Evolutionary conservation across 805 yeast genomes (phyloP).

Genomic region (Candida koratica): DNA sequence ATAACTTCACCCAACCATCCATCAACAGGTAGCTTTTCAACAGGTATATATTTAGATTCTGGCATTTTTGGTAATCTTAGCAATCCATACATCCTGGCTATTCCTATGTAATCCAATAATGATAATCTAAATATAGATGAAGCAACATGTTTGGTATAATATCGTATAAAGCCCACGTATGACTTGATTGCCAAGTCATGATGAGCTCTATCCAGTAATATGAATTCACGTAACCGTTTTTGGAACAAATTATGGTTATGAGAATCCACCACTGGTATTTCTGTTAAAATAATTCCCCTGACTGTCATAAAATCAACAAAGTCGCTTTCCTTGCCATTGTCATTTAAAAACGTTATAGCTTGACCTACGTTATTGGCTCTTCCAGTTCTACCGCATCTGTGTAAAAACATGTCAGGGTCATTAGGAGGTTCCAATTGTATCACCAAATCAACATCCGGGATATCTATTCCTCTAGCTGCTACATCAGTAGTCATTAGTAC

Average conservation of each 20-base stretch:
- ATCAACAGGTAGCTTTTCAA: conserved; percentile 53
- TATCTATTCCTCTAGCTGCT: conserved; percentile 96
- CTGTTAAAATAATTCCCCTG: conserved; percentile 50
- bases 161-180: conserved; percentile 77
- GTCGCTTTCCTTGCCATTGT: conserved; percentile 67
- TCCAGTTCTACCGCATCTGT: conserved; percentile 94
- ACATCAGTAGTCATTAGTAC: conserved; percentile 91
- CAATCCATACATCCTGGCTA: conserved; percentile 76
- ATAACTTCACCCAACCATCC: conserved; percentile 71
- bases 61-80: conserved; percentile 93
- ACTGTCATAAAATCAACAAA: conserved; percentile 78
- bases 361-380: conserved; percentile 82
- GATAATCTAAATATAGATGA: conserved; percentile 78
- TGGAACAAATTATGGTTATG: conserved; percentile 27
- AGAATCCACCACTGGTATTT: conserved; percentile 25
- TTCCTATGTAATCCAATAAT: conserved; percentile 63
- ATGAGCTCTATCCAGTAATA: conserved; percentile 68
- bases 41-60: conserved; percentile 55
- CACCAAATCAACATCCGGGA: conserved; percentile 91
- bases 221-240: conserved; percentile 43
- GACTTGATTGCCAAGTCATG: conserved; percentile 79
- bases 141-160: conserved; percentile 85
- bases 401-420: conserved; percentile 86
- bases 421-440: conserved; percentile 94
- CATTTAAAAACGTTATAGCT: conserved; percentile 62